phyloP scores from a whole-genome alignment of 2,329 filamentous ascomycete genomes.

The Bipolaris cookei region DNA sequence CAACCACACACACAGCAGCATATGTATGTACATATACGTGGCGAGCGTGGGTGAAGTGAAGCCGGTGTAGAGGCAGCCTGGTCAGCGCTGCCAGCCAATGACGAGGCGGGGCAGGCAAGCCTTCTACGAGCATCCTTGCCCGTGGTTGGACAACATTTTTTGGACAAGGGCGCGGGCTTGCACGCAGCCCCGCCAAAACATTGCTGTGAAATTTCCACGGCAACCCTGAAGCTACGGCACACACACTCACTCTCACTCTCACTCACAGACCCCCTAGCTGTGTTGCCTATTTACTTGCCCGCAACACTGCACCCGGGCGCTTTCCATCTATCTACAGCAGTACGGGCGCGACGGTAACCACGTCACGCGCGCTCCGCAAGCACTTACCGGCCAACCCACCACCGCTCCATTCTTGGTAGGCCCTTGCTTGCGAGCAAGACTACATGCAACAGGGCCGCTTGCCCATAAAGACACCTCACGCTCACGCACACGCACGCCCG shows the following conservation, averaged over 20 bases:
- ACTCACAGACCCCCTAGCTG: background rate
- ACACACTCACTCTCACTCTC: background rate
- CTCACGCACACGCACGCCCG: conserved; percentile 8
- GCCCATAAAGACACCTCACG: conserved; percentile 21
- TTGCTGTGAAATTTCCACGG: conserved; percentile 24
- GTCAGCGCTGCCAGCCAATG: conserved; percentile 10
- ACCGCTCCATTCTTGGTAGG: conserved; percentile 2
- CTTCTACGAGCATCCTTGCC: conserved; percentile 15
- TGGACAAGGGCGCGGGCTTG: conserved; percentile 17
- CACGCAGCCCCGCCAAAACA: conserved; percentile 28
- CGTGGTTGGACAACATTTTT: conserved; percentile 19
- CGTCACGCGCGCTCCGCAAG: conserved; percentile 18
- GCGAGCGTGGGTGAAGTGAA: background rate
- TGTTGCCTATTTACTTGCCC: conserved; percentile 10
- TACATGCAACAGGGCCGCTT: conserved; percentile 26
- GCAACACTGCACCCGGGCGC: background rate
- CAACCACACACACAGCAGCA: background rate
- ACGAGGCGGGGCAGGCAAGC: conserved; percentile 6
- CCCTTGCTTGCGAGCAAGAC: conserved; percentile 20
- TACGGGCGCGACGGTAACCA: conserved; percentile 10
- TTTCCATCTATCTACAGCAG: conserved; percentile 9
- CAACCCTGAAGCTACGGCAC: conserved; percentile 14
- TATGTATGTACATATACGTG: background rate
- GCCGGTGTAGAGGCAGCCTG: background rate
- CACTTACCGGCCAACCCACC: conserved; percentile 1